A percentile compares a stretch with the other conserved stretches of the same genome.
These are phyloP conservation scores for Pseudogymnoascus sp. DNA, from an alignment of 2,329 filamentous ascomycete species.

Conservation along the genomic window DNA sequence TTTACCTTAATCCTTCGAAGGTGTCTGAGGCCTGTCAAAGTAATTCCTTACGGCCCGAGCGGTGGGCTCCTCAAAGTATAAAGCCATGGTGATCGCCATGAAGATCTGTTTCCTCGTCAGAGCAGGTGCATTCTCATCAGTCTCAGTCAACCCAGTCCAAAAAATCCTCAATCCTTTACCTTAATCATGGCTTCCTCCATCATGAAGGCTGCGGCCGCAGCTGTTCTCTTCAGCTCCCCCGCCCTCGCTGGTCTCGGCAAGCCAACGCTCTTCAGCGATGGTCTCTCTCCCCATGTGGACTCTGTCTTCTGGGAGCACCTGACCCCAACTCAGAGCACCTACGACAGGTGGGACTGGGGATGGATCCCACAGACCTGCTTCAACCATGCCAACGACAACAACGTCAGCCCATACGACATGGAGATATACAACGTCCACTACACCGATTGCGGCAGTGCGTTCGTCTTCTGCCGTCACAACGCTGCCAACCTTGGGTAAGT, in stretches of 20 bases:
- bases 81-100: not conserved
- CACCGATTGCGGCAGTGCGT: constrained; percentile 14
- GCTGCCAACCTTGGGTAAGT: constrained; percentile 12
- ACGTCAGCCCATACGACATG: constrained; percentile 11
- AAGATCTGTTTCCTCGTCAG: not conserved
- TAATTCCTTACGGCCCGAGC: not conserved
- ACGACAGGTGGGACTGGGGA: constrained; percentile 13
- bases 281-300: constrained; percentile 12
- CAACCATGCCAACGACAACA: constrained; percentile 12
- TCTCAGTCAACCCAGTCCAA: not conserved
- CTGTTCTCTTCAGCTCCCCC: not conserved
- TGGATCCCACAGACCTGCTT: constrained; percentile 16
- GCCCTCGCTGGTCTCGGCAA: not conserved
- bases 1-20: not conserved
- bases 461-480: constrained; percentile 17
- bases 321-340: not conserved
- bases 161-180: not conserved
- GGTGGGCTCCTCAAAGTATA: not conserved
- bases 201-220: not conserved
- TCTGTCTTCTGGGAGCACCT: constrained; percentile 8
- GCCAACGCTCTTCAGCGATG: constrained; percentile 1
- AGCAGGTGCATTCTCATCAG: not conserved
- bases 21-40: not conserved
- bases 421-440: constrained; percentile 16
- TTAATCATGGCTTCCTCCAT: not conserved